Base-by-base conservation (phyloP, 1,139 yeast species). In the Yamadazyma trypodendri region DNA sequence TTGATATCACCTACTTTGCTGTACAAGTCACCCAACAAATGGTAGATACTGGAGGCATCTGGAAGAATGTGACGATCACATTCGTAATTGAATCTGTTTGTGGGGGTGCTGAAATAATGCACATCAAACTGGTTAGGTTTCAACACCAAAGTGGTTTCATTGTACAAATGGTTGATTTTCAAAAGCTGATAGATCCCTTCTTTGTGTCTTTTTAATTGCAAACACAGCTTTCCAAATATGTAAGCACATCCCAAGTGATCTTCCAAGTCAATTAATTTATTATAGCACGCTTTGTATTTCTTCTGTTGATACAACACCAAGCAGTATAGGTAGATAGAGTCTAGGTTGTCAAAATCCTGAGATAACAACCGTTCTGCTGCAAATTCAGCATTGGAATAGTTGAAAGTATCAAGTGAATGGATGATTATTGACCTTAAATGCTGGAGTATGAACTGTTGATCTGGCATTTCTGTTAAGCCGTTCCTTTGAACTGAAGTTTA, bases 351-450 rank as follows among this genome's bases (percentile, higher is more conserved):
- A 4, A 72, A 63, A 41, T 74, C 73, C 36, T 66, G 64, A 2
- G 92, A 88, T 20, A 84, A 54, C 23, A 87, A 65, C 45, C 94
- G 68, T 52, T 88, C 96, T 24, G 86, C 76, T 10, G 92, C 85
- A 63, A 88, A 85, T 56, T 81, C 88, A 3, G 96, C 95, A 37
- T 86, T 83, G 16, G 68, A 62, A 38, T 78, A 66, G 50, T 85
- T 72, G 53, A 82, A 87, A 42, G 77, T 76, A 52, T 88, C 96
- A 30, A 88, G 59, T 12, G 85, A 77, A 50, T 86, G 86, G 56
- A 86, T 65, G 15, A 84, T 71, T 8, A 73, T 64, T 22, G 82
- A 74, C 32, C 83, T 67, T 28, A 81, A 69, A 43, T 77, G 68
- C 44, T 68, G 75, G 30, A 54, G 57, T 12, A 60, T 51, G 44